A percentile compares a stretch with the other conserved stretches of the same genome.
phyloP scores from a whole-genome alignment of 73 alveolate genomes.

The Diophrys appendiculata region DNA sequence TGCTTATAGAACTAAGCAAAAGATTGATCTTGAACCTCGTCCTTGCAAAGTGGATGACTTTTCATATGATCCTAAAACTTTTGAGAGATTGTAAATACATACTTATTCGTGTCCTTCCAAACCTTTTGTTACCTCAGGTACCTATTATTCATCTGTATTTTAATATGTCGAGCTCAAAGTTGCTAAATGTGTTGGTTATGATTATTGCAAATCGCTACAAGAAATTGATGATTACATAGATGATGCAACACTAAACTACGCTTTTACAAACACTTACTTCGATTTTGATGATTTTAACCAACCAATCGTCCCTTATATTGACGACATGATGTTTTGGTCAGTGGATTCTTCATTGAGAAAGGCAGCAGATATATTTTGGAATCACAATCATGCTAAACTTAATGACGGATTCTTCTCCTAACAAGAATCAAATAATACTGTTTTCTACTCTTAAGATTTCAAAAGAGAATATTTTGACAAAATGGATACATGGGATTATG shows the following conservation, averaged over 20 bases:
- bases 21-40: too few species aligned
- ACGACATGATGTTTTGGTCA: not conserved
- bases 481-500: not conserved
- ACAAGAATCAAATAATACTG: not conserved
- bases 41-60: too few species aligned
- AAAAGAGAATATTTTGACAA: not conserved
- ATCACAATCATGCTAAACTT: not conserved
- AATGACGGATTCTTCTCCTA: not conserved
- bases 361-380: not conserved
- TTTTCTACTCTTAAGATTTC: not conserved
- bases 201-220: not conserved
- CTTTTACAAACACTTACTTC: not conserved
- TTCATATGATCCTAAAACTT: too few species aligned
- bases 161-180: not conserved
- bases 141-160: constrained; percentile 4
- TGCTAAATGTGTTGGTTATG: not conserved
- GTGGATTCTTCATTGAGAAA: not conserved
- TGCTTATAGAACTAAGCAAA: too few species aligned
- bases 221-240: not conserved
- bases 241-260: not conserved
- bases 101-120: too few species aligned
- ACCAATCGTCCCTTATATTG: not conserved
- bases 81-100: too few species aligned
- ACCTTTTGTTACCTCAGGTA: too few species aligned
- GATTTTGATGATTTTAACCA: not conserved